phyloP scores from a whole-genome alignment of 306 rosid species.

The Sphenostylis stenocarpa region DNA sequence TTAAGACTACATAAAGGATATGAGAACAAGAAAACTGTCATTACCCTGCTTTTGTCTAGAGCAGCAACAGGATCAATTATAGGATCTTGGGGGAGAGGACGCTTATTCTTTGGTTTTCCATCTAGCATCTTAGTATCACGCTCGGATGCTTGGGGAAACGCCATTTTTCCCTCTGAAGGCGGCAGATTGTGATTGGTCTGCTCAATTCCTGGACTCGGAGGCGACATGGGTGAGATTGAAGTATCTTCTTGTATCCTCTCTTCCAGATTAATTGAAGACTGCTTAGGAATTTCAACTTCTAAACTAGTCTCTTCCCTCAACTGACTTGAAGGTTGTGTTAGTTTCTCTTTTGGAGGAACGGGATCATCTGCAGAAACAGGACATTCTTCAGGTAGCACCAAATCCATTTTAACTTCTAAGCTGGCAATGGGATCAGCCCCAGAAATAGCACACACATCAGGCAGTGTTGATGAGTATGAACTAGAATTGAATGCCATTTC shows the following conservation, averaged over 20 bases:
- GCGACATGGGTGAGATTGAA: conserved; percentile 34
- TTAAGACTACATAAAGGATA: conserved; percentile 19
- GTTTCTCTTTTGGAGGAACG: conserved; percentile 27
- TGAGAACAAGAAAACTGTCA: conserved; percentile 27
- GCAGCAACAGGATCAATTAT: conserved; percentile 75
- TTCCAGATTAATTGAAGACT: conserved; percentile 42
- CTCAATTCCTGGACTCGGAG: conserved; percentile 36
- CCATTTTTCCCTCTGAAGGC: conserved; percentile 49
- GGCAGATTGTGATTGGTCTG: conserved; percentile 41
- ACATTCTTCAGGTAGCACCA: conserved; percentile 31
- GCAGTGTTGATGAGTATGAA: conserved; percentile 38
- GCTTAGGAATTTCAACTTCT: conserved; percentile 41
- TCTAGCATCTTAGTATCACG: conserved; percentile 47
- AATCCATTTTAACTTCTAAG: conserved; percentile 8
- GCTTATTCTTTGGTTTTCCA: conserved; percentile 57
- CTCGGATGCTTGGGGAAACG: conserved; percentile 37
- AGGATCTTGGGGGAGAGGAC: conserved; percentile 71
- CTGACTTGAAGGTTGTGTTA: conserved; percentile 34
- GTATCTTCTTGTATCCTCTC: conserved; percentile 37
- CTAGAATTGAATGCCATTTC: conserved; percentile 41
- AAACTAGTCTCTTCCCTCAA: conserved; percentile 39
- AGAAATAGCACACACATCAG: conserved; percentile 27
- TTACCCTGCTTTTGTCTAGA: conserved; percentile 93
- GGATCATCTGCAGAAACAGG: conserved; percentile 33
- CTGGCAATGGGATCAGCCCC: conserved; percentile 29